Conservation (phyloP, 192 early-diverging fungal genomes). For the Martensiomyces pterosporus region DNA sequence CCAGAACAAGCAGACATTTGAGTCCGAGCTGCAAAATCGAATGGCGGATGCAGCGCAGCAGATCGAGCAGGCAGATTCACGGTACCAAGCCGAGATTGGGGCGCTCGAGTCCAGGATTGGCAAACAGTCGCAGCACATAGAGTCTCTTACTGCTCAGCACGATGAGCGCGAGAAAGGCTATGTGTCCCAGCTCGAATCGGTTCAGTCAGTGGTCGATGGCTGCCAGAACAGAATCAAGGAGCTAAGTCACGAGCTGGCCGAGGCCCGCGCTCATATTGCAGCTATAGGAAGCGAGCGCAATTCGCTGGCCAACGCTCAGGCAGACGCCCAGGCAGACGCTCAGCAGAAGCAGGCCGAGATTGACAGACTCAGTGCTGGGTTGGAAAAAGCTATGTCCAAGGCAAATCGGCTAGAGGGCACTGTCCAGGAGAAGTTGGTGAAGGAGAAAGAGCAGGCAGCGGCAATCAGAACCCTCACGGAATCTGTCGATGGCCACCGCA, state of each 20-base stretch:
- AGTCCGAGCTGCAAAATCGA: neutral
- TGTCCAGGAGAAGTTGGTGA: no score
- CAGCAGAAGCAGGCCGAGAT: no score
- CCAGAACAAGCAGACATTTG: conserved; percentile 2
- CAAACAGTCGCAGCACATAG: neutral
- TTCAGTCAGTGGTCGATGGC: neutral
- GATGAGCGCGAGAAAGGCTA: neutral
- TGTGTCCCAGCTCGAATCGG: conserved; percentile 1
- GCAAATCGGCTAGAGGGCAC: no score
- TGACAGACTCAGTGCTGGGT: conserved; percentile 3
- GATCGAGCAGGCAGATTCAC: conserved; percentile 1
- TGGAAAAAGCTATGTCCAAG: neutral
- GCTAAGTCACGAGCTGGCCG: neutral
- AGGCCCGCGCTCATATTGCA: neutral
- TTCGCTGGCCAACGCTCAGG: neutral
- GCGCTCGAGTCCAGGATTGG: conserved; percentile 3
- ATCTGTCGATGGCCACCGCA: neutral
- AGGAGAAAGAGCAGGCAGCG: no score
- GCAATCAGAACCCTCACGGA: no score
- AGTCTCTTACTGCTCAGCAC: conserved; percentile 3
- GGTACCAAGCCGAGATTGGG: conserved; percentile 1
- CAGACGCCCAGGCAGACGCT: neutral
- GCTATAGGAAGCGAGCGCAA: conserved; percentile 2
- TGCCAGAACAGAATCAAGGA: neutral
- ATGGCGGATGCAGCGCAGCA: neutral